A percentile compares a stretch with the other conserved stretches of the same genome.
phyloP scores from a whole-genome alignment of 345 rosid genomes.

The Eucalyptus urophylla region DNA sequence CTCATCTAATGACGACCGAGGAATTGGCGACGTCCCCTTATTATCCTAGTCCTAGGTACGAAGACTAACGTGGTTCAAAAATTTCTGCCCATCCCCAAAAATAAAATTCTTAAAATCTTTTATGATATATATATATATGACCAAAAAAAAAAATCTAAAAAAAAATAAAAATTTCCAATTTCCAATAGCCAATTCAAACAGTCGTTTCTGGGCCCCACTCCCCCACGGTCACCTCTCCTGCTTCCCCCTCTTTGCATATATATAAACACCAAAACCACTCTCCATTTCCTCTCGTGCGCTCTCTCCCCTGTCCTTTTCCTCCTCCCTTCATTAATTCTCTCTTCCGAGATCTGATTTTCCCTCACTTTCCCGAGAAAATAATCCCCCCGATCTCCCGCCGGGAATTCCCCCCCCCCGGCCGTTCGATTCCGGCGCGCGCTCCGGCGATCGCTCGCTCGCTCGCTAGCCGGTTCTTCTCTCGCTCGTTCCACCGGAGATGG shows the following conservation, averaged over 20 bases:
- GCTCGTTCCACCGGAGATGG: slow-evolving; percentile 9
- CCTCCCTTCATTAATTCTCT: neutral
- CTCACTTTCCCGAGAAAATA: neutral
- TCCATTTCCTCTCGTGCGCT: neutral
- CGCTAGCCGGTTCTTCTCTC: neutral
- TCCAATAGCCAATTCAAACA: neutral
- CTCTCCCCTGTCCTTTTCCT: neutral
- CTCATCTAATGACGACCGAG: neutral
- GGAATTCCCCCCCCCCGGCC: neutral
- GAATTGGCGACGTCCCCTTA: rapidly evolving
- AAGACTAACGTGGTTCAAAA: neutral
- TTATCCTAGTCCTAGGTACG: neutral
- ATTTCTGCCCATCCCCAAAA: neutral
- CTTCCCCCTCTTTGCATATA: neutral
- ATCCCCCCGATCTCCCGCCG: neutral
- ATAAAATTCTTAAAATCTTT: neutral
- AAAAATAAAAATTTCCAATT: neutral
- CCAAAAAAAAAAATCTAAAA: neutral
- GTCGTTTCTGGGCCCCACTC: neutral
- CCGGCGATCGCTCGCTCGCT: neutral
- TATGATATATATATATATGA: no score
- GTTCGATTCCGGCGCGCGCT: neutral
- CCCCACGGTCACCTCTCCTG: neutral
- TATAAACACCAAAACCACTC: neutral
- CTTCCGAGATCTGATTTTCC: neutral